These are phyloP conservation scores for Penicillium glabrum DNA, from an alignment of 2,329 filamentous ascomycete genomes.

Conservation along the genomic window DNA sequence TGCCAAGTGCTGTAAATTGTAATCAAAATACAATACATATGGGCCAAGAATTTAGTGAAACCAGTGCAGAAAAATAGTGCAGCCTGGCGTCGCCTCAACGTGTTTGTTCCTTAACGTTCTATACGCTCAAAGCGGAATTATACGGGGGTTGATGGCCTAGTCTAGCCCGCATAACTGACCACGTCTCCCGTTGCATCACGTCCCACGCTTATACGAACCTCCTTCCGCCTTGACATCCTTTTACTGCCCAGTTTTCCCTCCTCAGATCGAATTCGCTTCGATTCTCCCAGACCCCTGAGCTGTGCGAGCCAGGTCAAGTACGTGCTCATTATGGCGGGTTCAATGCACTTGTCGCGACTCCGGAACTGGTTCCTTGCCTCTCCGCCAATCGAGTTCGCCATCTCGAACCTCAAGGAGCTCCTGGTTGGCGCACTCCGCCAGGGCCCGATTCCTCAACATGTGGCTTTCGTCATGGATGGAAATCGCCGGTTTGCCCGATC, in stretches of 20 bases:
- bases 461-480: slow-evolving; percentile 99
- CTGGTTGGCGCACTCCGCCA: slow-evolving; percentile 86
- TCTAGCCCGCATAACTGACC: slow-evolving; percentile 12
- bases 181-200: slow-evolving; percentile 19
- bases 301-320: not conserved
- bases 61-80: slow-evolving; percentile 5
- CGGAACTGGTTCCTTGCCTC: slow-evolving; percentile 80
- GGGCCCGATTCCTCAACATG: slow-evolving; percentile 88
- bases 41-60: not conserved
- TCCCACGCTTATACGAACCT: not conserved
- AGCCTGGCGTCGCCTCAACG: slow-evolving; percentile 5
- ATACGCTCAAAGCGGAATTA: not conserved
- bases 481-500: slow-evolving; percentile 88
- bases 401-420: slow-evolving; percentile 75
- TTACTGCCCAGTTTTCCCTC: not conserved
- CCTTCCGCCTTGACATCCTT: slow-evolving; percentile 3
- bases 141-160: not conserved
- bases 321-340: slow-evolving; percentile 41
- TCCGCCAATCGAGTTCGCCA: slow-evolving; percentile 87
- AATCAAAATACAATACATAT: not conserved
- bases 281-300: not conserved
- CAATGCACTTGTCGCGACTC: slow-evolving; percentile 61
- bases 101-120: not conserved
- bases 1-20: not conserved
- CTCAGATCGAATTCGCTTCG: not conserved